Conservation (phyloP, 2,329 filamentous ascomycete genomes). For the Pseudogymnoascus sp. region DNA sequence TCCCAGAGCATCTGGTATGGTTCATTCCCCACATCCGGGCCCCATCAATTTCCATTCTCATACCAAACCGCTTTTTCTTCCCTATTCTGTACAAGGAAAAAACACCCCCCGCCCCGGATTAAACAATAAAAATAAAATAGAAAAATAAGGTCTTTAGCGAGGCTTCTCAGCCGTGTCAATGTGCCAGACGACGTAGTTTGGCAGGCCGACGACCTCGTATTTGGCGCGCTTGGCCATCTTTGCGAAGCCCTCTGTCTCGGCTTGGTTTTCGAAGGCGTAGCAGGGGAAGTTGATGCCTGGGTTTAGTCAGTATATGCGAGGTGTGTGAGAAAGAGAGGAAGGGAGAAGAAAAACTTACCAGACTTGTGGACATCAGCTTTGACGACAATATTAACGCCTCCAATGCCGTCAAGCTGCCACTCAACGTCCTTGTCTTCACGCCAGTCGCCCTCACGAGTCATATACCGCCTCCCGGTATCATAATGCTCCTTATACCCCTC, state of each 20-base stretch:
- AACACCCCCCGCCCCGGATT: neutral
- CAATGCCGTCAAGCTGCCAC: conserved; percentile 88
- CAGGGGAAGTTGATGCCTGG: conserved; percentile 93
- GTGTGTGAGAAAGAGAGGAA: neutral
- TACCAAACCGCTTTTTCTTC: neutral
- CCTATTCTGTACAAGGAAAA: neutral
- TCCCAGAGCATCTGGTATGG: too few species aligned
- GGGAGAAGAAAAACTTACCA: conserved; percentile 45
- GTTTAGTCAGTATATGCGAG: neutral
- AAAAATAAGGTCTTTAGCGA: conserved; percentile 51
- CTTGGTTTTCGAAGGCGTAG: conserved; percentile 97
- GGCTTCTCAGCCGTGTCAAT: conserved; percentile 94
- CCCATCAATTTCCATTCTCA: neutral
- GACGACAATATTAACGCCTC: conserved; percentile 93
- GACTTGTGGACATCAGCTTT: conserved; percentile 97
- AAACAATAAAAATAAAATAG: neutral
- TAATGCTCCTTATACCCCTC: conserved; percentile 89
- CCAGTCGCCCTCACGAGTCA: conserved; percentile 90
- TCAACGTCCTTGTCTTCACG: conserved; percentile 86
- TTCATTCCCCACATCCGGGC: too few species aligned
- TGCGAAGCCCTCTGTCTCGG: conserved; percentile 96
- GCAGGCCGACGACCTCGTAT: conserved; percentile 83
- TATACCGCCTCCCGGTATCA: conserved; percentile 80
- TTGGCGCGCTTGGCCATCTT: conserved; percentile 98
- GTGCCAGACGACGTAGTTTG: conserved; percentile 98